Percentiles rank a stretch among this genome's conserved stretches.
Evolutionary conservation across 768 basidiomycete genomes (phyloP).

Genomic region (Termitomyces sp.): DNA sequence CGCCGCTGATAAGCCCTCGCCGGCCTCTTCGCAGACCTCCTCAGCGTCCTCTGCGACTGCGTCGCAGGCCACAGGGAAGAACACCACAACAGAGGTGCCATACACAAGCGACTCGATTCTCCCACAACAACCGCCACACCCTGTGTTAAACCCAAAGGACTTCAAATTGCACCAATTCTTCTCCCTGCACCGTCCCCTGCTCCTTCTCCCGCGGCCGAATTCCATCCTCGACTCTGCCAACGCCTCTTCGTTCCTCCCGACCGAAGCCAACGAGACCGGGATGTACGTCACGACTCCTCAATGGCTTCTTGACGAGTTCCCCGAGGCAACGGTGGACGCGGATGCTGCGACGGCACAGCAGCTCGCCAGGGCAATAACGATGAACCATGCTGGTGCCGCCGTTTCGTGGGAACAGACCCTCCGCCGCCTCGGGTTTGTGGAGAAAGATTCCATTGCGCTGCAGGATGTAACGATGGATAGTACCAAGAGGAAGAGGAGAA

Average conservation of each 20-base stretch:
- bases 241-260: slow-evolving; percentile 13
- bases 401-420: slow-evolving; percentile 68
- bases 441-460: slow-evolving; percentile 41
- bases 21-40: not conserved
- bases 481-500: slow-evolving; percentile 76
- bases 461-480: slow-evolving; percentile 70
- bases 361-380: slow-evolving; percentile 68
- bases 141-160: slow-evolving; percentile 56
- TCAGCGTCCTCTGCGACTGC: slow-evolving; percentile 4
- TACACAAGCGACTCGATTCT: not conserved
- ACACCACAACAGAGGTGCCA: not conserved
- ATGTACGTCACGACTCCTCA: slow-evolving; percentile 15
- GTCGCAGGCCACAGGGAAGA: slow-evolving; percentile 11
- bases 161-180: slow-evolving; percentile 84
- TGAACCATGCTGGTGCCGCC: slow-evolving; percentile 56
- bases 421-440: slow-evolving; percentile 54
- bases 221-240: slow-evolving; percentile 39
- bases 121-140: slow-evolving; percentile 33
- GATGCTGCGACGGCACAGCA: slow-evolving; percentile 79
- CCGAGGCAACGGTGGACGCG: slow-evolving; percentile 54
- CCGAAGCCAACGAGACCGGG: slow-evolving; percentile 9
- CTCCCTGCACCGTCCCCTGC: slow-evolving; percentile 72
- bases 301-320: slow-evolving; percentile 33
- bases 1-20: slow-evolving; percentile 6
- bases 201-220: slow-evolving; percentile 59